phyloP scores from a whole-genome alignment of 2,329 filamentous ascomycete species.

The Arthrocladium fulminans region DNA sequence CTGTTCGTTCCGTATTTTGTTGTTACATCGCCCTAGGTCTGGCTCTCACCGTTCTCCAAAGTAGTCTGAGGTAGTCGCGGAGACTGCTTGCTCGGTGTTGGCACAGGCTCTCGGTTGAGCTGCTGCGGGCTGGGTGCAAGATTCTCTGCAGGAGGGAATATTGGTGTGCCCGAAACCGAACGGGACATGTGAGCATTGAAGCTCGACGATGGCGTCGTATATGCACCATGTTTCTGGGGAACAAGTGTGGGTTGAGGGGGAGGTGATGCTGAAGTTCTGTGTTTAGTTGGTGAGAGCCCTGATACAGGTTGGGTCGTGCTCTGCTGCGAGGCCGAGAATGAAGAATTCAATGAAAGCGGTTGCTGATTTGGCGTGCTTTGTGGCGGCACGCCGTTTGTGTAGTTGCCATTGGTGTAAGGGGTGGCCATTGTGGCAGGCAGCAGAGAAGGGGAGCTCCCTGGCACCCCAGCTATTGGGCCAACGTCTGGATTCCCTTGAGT shows the following conservation, averaged over 20 bases:
- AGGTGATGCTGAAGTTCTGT: slow-evolving; percentile 28
- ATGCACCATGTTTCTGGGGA: slow-evolving; percentile 8
- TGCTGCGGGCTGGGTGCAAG: slow-evolving; percentile 22
- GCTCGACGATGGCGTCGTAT: slow-evolving; percentile 6
- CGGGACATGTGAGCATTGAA: slow-evolving; percentile 7
- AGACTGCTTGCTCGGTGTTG: slow-evolving; percentile 23
- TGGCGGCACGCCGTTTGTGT: slow-evolving; percentile 20
- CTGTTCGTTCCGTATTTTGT: neutral
- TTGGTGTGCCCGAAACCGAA: slow-evolving; percentile 19
- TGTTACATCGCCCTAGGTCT: neutral
- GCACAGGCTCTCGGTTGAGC: slow-evolving; percentile 18
- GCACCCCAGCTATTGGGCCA: slow-evolving; percentile 37
- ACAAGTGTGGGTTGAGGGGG: slow-evolving; percentile 24
- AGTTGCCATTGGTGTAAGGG: slow-evolving; percentile 20
- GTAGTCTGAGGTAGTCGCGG: neutral
- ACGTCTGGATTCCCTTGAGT: slow-evolving; percentile 43
- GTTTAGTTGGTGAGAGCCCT: slow-evolving; percentile 39
- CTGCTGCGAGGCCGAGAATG: slow-evolving; percentile 22
- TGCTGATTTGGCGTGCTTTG: slow-evolving; percentile 14
- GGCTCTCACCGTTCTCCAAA: neutral
- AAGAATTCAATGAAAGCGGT: slow-evolving; percentile 14
- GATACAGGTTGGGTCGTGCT: slow-evolving; percentile 30
- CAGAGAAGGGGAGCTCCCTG: slow-evolving; percentile 33
- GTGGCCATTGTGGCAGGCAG: slow-evolving; percentile 23
- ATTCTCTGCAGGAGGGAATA: slow-evolving; percentile 22